Evolutionary conservation across 1,284 basidiomycete genomes (phyloP).

Genomic region (Exobasidium rhododendri): DNA sequence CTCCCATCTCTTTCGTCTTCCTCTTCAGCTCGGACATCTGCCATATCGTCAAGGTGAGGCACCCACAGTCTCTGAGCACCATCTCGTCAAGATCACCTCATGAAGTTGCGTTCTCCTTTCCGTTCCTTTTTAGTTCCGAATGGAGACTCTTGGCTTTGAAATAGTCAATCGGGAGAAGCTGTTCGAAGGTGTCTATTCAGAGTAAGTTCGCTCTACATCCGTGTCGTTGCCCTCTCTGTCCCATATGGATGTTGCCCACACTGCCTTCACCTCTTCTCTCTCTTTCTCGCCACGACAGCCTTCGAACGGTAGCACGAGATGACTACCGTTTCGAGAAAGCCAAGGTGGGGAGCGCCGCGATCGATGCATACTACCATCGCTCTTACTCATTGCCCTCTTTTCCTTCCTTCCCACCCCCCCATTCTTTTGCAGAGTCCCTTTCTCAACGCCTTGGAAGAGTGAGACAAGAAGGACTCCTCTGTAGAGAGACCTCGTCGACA

Average conservation of each 20-base stretch:
- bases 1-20: not conserved
- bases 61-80: no score
- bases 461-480: not conserved
- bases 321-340: not conserved
- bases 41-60: constrained; percentile 3
- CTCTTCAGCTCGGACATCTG: constrained; percentile 2
- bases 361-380: no score
- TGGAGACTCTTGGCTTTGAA: not conserved
- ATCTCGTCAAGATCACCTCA: not conserved
- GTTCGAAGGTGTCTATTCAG: constrained; percentile 9
- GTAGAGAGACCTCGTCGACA: no score
- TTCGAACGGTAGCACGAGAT: not conserved
- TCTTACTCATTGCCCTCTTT: not conserved
- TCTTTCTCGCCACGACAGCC: constrained; percentile 5
- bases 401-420: not conserved
- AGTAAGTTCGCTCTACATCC: no score
- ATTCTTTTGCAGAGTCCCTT: not conserved
- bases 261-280: no score
- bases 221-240: no score
- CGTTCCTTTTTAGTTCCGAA: constrained; percentile 3
- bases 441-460: constrained; percentile 4
- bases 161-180: not conserved
- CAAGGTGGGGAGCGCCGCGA: not conserved
- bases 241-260: no score
- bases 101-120: not conserved